Evolutionary conservation across 2,329 filamentous ascomycete species (phyloP), one percentile per base, ranked within the genome.

Genomic region (Didymella keratinophila): DNA sequence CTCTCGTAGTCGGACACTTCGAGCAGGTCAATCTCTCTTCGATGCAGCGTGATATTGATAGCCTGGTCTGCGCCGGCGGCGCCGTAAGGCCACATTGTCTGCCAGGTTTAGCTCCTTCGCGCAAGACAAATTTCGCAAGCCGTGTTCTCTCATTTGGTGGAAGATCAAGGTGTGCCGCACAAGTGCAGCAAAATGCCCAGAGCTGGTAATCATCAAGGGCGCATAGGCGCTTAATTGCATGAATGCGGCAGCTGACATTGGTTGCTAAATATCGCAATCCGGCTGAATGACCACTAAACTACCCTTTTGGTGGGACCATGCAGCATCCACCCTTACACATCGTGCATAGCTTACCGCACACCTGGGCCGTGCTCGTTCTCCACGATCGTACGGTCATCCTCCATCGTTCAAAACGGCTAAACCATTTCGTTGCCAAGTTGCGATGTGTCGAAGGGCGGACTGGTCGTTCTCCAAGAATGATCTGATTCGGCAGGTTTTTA

Each of bases 211-310:
- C 41, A 58, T 45, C 30, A 47, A 56, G 61, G 60, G 52, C 56
- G 46, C 56, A 61, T 62, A 61, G 64, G 71, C 71, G 71, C 71
- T 65, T 72, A 74, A 73, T 68, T 69, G 65, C 61, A 61, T 65
- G 30, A 51, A 60, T 55, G 53, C 36, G 62, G 61, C 34, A 62
- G 43, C 44, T 43, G n/a, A 23, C 16, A 64, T 62, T 65, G 65
- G 65, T 48, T 58, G 55, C 62, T 65, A 69, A 65, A 55, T 52
- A 52, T 56, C 57, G 57, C 47, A 56, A 52, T 47, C 27, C 46
- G 42, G 42, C 27, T 18, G 36, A 60, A 55, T 52, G 43, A 39
- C 57, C 46, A 55, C 42, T 60, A 56, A 55, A 42, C 34, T 51
- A 46, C 46, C 45, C 9, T n/a, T 50, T 58, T 50, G 25, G 41